A percentile compares a stretch with the other conserved stretches of the same genome.
Evolutionary conservation across 768 basidiomycete genomes (phyloP).

Genomic region (Lactarius sanguifluus): DNA sequence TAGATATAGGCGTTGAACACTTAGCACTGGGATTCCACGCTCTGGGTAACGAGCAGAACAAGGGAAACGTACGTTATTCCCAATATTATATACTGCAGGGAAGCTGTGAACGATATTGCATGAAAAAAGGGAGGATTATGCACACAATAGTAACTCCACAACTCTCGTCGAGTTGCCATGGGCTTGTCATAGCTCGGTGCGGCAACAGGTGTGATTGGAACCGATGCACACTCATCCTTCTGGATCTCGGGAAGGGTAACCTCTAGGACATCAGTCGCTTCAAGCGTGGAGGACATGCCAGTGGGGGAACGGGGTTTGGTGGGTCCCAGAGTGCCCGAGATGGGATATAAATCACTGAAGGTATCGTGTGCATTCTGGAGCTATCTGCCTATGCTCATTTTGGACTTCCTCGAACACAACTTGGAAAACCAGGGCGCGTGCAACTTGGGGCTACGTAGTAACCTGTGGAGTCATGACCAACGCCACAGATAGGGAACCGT

Average conservation of each 20-base stretch:
- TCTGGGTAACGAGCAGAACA: conserved; percentile 3
- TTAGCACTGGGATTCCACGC: conserved; percentile 27
- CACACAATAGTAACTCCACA: conserved; percentile 79
- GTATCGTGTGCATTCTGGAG: background rate
- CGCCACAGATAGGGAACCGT: too few relatives aligned
- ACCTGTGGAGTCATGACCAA: too few relatives aligned
- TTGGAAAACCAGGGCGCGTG: too few relatives aligned
- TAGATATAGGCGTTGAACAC: background rate
- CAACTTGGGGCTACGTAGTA: too few relatives aligned
- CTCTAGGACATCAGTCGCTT: conserved; percentile 5
- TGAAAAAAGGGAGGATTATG: conserved; percentile 39
- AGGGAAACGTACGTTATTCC: conserved; percentile 58
- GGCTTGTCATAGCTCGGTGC: conserved; percentile 50
- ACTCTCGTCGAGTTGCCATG: conserved; percentile 66
- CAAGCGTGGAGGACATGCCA: background rate
- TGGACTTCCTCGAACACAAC: background rate
- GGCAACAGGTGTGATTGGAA: background rate
- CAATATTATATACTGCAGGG: conserved; percentile 69
- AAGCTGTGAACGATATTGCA: conserved; percentile 32
- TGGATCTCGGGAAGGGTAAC: background rate
- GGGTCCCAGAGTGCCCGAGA: background rate
- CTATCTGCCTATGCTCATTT: background rate
- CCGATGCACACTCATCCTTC: too few relatives aligned
- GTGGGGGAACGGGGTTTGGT: background rate
- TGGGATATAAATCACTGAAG: background rate